These are phyloP conservation scores for Peniophora sp. DNA, from an alignment of 1,284 basidiomycete species.

Conservation along the genomic window DNA sequence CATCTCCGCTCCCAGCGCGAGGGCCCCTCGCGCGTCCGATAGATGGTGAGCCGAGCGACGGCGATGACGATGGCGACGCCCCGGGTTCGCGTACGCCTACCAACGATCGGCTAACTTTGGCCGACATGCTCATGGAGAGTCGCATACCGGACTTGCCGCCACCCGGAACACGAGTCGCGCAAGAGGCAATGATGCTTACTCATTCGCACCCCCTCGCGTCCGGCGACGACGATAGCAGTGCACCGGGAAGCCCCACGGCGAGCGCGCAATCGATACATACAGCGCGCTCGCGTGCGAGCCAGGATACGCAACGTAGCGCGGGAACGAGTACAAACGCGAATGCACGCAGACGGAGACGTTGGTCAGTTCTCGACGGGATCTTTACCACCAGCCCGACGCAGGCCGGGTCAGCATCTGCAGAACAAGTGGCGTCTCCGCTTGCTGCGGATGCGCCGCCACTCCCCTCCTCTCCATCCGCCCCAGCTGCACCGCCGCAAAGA, in stretches of 20 bases:
- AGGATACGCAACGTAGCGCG: conserved; percentile 11
- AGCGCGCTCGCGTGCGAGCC: conserved; percentile 20
- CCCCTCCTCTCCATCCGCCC: conserved; percentile 7
- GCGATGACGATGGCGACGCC: conserved; percentile 62
- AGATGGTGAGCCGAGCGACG: conserved; percentile 29
- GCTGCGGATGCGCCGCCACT: conserved; percentile 5
- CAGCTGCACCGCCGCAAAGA: too few relatives aligned
- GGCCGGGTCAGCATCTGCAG: neutral
- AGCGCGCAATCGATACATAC: conserved; percentile 26
- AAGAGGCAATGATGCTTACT: conserved; percentile 58
- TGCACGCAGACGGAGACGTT: conserved; percentile 39
- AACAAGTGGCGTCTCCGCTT: conserved; percentile 16
- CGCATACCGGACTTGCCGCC: conserved; percentile 67
- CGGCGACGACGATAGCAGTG: conserved; percentile 29
- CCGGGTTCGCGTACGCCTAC: conserved; percentile 24
- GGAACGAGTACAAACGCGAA: conserved; percentile 12
- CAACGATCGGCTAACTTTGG: conserved; percentile 60
- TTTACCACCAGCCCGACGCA: conserved; percentile 18
- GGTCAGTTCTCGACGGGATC: conserved; percentile 45
- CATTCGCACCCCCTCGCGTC: conserved; percentile 25
- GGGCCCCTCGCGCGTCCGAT: conserved; percentile 22
- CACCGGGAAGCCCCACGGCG: conserved; percentile 37
- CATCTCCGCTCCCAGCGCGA: conserved; percentile 10
- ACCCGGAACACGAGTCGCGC: conserved; percentile 51
- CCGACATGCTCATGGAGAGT: conserved; percentile 68